Base-by-base conservation (phyloP, 768 basidiomycete genomes). In the Hortiboletus flavorubellus region DNA sequence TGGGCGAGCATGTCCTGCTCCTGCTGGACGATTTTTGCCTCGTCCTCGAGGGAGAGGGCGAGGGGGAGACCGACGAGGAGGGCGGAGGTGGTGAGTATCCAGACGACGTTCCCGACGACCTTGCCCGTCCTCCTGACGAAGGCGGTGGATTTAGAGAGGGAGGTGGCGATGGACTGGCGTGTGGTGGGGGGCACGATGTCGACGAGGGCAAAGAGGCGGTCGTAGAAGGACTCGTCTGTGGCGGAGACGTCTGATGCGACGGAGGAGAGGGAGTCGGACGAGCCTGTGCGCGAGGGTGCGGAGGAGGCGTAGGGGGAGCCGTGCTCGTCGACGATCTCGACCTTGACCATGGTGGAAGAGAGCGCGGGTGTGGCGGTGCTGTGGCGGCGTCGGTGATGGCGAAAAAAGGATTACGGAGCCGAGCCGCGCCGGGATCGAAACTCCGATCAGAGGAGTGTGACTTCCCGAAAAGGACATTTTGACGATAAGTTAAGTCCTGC, bases 141-240 rank as follows among this genome's bases (percentile, higher is more conserved):
- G 2, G 80, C 74, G 5, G 84, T 78, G 0, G 91, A 82, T 46
- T 78, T 79, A 29, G 80, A 75, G 53, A 90, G 64, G 49, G 80
- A 81, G 23, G 84, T 76, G 47, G 81, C 72, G 60, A 98, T 83
- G 65, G 75, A 76, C 63, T 90, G 87, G 58, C 97, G 86, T 38
- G 95, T 95, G 9, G 87, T 76, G 23, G 97, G 97, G 8, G 95
- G 89, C 5, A 99, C 85, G 68, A 99, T 98, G 79, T 99, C 96
- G 63, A 89, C 89, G 71, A 99, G 87, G 26, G 96, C 96, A 55
- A 80, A 79, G 66, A 99, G 61, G 55, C 96, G 91, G 77, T 98
- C 94, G 59, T 86, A 77, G 64, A 97, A 58, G 41, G 94, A 83
- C 76, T 99, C 96, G 64, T 93, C 85, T 59, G 73, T 79, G 50